These are phyloP conservation scores for Inga leiocalycina DNA, from an alignment of 306 rosid genomes.

Conservation along the genomic window DNA sequence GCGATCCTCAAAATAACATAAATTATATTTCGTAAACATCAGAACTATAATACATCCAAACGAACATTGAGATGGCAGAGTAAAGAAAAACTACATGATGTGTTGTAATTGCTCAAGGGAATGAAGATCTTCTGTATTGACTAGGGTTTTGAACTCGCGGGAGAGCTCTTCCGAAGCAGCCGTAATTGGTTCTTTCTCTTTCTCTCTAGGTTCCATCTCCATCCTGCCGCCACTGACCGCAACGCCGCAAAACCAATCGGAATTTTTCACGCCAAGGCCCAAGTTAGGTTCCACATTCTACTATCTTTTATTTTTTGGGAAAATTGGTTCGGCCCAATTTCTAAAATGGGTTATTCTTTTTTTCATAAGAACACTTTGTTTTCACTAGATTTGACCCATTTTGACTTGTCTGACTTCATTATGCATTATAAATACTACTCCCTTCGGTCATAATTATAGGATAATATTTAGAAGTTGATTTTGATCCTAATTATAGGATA, in stretches of 20 bases:
- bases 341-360: neutral
- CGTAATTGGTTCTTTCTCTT: conserved; percentile 48
- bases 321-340: neutral
- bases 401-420: neutral
- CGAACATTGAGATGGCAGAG: neutral
- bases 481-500: no score
- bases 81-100: conserved; percentile 54
- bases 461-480: no score
- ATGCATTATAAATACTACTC: no score
- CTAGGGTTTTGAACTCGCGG: conserved; percentile 75
- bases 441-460: no score
- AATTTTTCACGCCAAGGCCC: neutral
- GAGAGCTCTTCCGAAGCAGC: conserved; percentile 63
- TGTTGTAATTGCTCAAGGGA: conserved; percentile 73
- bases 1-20: neutral
- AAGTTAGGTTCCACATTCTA: neutral
- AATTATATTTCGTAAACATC: neutral
- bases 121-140: conserved; percentile 62
- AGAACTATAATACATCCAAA: neutral
- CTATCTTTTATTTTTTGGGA: neutral
- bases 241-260: neutral
- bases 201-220: conserved; percentile 41
- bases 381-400: neutral
- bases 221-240: neutral
- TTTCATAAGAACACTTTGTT: neutral